Conservation (phyloP, 306 rosid species). For the Trichosanthes cucumerina region DNA sequence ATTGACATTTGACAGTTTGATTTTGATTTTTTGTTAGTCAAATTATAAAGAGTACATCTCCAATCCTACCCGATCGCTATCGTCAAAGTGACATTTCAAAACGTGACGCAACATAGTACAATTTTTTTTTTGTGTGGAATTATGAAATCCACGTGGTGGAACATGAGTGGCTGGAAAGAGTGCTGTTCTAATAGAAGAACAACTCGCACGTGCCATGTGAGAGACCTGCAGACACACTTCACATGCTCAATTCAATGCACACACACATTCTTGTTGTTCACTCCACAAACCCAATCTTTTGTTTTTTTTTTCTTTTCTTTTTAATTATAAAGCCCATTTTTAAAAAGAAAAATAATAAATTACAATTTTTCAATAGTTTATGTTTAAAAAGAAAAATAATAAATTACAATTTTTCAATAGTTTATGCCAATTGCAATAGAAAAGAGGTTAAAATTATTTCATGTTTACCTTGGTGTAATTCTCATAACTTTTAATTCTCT, state of each 20-base stretch:
- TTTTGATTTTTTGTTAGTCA: too few species aligned
- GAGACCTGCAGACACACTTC: background rate
- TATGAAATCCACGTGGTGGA: background rate
- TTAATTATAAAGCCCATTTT: background rate
- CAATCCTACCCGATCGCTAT: too few species aligned
- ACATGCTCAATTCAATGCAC: background rate
- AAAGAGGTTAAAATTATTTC: too few species aligned
- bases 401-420: too few species aligned
- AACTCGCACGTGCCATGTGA: constrained; percentile 8
- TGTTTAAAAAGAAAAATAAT: too few species aligned
- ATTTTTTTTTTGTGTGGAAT: background rate
- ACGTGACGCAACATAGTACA: background rate
- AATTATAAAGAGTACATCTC: too few species aligned
- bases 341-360: too few species aligned
- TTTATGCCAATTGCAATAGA: too few species aligned
- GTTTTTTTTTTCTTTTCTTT: background rate
- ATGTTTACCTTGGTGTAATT: too few species aligned
- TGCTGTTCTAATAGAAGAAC: background rate
- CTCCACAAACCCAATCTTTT: background rate
- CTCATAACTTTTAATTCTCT: too few species aligned
- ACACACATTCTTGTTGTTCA: background rate
- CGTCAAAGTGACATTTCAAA: background rate
- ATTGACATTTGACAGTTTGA: too few species aligned
- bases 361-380: too few species aligned
- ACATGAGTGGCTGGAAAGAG: background rate